Evolutionary conservation across 2,329 filamentous ascomycete species (phyloP), one percentile per base, ranked within the genome.

Genomic region (Chaetomium olivaceum): DNA sequence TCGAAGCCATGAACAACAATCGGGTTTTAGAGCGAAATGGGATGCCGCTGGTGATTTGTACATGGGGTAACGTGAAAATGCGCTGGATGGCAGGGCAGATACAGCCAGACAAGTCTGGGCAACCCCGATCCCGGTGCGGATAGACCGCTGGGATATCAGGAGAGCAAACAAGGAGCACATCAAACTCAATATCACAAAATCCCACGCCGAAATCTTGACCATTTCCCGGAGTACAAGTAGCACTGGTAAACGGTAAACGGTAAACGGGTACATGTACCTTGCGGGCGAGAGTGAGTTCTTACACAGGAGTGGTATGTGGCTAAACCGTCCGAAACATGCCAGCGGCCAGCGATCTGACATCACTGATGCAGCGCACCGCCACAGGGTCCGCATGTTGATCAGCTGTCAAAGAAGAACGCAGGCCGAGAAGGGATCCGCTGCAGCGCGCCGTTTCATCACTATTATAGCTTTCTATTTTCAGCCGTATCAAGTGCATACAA

Each of bases 1-100:
- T 70, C 69, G 68, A 67, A 68, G 67, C 69, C 69, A 68, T 64
- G 66, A 69, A 69, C 67, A 68, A 68, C 65, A 70, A 66, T 64
- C 61, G 63, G 67, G 64, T 63, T 70, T 67, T 60, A 68, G 65
- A 69, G 58, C 62, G 64, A 60, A 60, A 62, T 51, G 66, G 67
- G 63, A 63, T 67, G 63, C 63, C 63, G 66, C 63, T 48, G 66
- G 64, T 70, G 65, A 64, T 65, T 43, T 68, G 65, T 68, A 60
- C 59, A 66, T 59, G 70, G 69, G 66, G 65, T 63, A 58, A 46
- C 19, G 67, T 68, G 64, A 69, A 63, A 54, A 48, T 57, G 67
- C 66, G 56, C 64, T 61, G 68, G 52, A 63, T 51, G 61, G 51
- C 60, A 60, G 64, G 57, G 67, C 60, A 66, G 51, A 36, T 61